Percentiles rank a stretch among this genome's conserved stretches.
phyloP scores from a whole-genome alignment of 345 rosid species.

The Populus simonii region DNA sequence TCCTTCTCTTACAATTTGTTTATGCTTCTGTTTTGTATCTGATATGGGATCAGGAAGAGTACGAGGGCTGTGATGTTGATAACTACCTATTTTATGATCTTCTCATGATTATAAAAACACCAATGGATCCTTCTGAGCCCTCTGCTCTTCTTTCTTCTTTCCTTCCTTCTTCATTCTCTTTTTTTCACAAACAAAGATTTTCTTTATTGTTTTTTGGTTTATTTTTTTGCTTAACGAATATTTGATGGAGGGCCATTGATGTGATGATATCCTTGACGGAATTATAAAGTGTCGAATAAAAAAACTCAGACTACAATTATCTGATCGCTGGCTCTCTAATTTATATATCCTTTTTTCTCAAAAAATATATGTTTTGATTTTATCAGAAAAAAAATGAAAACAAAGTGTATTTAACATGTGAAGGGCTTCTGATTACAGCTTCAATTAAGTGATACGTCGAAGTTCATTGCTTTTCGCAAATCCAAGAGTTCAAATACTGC shows the following conservation, averaged over 20 bases:
- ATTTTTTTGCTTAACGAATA: neutral
- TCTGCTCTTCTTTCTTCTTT: neutral
- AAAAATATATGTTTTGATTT: too few relatives aligned
- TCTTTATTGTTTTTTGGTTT: neutral
- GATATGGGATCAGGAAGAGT: neutral
- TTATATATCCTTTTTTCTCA: neutral
- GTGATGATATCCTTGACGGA: slow-evolving; percentile 44
- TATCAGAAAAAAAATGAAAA: too few relatives aligned
- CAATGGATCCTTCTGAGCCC: slow-evolving; percentile 72
- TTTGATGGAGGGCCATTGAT: slow-evolving; percentile 25
- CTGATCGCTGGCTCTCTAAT: slow-evolving; percentile 52
- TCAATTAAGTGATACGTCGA: too few relatives aligned
- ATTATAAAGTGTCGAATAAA: slow-evolving; percentile 48
- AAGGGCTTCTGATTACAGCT: too few relatives aligned
- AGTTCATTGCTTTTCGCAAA: too few relatives aligned
- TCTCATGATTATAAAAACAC: slow-evolving; percentile 45
- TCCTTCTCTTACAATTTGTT: neutral
- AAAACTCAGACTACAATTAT: slow-evolving; percentile 79
- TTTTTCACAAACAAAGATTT: too few relatives aligned
- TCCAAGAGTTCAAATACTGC: too few relatives aligned
- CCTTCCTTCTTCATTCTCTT: neutral
- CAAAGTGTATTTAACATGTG: too few relatives aligned
- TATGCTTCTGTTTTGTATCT: neutral
- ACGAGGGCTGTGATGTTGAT: slow-evolving; percentile 39
- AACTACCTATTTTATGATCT: slow-evolving; percentile 55